Conservation (phyloP, 345 rosid species). For the Gossypium anomalum region DNA sequence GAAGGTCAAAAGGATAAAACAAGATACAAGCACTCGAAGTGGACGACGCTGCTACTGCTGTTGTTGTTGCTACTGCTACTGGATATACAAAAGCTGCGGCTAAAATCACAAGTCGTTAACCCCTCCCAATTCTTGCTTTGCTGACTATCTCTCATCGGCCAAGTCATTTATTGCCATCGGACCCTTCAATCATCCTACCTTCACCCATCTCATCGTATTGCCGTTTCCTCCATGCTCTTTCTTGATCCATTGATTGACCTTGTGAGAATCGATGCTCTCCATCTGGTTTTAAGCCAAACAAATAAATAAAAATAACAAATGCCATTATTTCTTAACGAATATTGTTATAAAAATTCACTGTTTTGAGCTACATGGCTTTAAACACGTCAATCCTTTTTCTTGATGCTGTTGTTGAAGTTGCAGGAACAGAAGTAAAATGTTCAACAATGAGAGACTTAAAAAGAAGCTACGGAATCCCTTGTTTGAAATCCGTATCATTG, state of each 20-base stretch:
- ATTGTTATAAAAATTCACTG: neutral
- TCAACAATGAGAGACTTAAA: too few species aligned
- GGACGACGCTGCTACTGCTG: neutral
- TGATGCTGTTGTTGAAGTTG: neutral
- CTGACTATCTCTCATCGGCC: neutral
- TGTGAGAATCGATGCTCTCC: conserved; percentile 31
- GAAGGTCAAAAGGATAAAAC: neutral
- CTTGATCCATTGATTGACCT: conserved; percentile 32
- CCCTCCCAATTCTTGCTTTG: conserved; percentile 8
- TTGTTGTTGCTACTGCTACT: neutral
- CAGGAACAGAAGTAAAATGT: neutral
- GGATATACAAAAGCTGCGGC: neutral
- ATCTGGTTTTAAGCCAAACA: conserved; percentile 35
- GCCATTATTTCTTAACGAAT: neutral
- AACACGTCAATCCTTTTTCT: neutral
- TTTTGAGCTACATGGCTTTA: neutral
- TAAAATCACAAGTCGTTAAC: neutral
- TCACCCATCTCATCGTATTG: conserved; percentile 31
- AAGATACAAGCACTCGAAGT: neutral
- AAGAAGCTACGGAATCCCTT: neutral
- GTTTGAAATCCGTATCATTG: neutral
- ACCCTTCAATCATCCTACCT: conserved; percentile 26
- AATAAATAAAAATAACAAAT: conserved; percentile 8
- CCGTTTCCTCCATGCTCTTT: conserved; percentile 34
- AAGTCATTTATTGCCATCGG: conserved; percentile 28